Evolutionary conservation across 2,329 filamentous ascomycete species (phyloP), one percentile per base, ranked within the genome.

Genomic region (Alternaria longipes): DNA sequence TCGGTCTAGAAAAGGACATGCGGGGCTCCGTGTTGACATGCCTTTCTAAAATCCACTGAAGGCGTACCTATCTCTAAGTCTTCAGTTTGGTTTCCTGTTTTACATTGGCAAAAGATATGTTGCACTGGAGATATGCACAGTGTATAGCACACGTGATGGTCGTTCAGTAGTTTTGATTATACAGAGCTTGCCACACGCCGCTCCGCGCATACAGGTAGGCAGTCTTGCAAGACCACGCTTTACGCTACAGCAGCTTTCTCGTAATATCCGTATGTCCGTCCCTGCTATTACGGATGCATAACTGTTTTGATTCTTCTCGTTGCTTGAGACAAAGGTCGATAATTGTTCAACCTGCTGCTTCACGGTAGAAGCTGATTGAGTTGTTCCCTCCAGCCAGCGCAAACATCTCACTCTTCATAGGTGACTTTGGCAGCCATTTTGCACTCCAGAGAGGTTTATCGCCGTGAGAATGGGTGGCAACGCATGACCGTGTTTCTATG

Each of bases 391-490:
- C 79, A 4, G 72, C 79, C 18, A 80, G 65, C 18, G 77, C 78
- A 66, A 81, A 81, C 76, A 80, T 79, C 62, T 81, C 79, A 56
- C 76, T 78, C 57, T 75, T 71, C 3, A 66, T 66, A 1, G 69
- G 61, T 11, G 67, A 65, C 59, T 79, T 80, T 0, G 78, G 78
- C 55, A 81, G 56, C 79, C 79, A 81, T 59, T 72, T 78, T 11
- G 73, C 78, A 8, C 72, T 66, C 79, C 79, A 81, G 9, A 81
- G 59, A 1, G 76, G 73, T 64, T 78, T 78, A 40, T 80, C 94
- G 6, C 92, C 93, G 81, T 98, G 94, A 59, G 90, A 94, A 76
- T 97, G 93, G 9, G 95, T 99, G 12, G 94, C 93, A 45, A 99
- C 95, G 75, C 95, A 98, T 5, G 85, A 85, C 58, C 89, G 87